phyloP scores from a whole-genome alignment of 2,329 filamentous ascomycete genomes.

The Orbilia oligospora region DNA sequence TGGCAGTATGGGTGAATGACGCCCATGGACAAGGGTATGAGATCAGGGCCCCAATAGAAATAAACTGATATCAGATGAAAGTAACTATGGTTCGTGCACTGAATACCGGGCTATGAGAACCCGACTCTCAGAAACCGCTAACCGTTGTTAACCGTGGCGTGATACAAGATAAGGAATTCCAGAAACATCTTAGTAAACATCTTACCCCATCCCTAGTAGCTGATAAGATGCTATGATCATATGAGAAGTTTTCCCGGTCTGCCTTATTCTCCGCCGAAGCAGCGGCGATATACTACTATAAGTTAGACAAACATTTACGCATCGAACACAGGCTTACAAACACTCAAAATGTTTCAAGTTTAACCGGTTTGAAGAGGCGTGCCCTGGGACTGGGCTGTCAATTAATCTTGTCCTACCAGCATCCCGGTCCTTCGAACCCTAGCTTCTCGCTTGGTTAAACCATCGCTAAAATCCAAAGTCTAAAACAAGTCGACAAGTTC shows the following conservation, averaged over 20 bases:
- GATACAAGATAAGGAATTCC: neutral
- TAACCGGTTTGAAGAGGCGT: conserved; percentile 31
- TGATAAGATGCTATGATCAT: no score
- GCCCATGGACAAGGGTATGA: neutral
- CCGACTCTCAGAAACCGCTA: neutral
- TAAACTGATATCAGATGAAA: conserved; percentile 1
- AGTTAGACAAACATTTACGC: conserved; percentile 1
- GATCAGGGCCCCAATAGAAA: neutral
- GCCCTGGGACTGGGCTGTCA: conserved; percentile 14
- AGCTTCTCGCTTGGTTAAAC: conserved; percentile 31
- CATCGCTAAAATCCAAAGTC: conserved; percentile 9
- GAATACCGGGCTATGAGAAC: neutral
- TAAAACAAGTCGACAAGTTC: conserved; percentile 8
- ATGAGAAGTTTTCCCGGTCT: conserved; percentile 24
- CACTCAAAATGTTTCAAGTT: conserved; percentile 24
- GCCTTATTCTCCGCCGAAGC: neutral
- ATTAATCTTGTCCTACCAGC: conserved; percentile 8
- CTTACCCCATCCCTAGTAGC: no score
- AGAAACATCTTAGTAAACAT: no score
- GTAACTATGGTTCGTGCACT: neutral
- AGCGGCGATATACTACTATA: neutral
- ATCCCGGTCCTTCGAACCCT: neutral
- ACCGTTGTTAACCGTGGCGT: no score
- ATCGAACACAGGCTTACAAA: neutral
- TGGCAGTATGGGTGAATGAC: neutral